Conservation (phyloP, 306 rosid species). For the Sophora flavescens region DNA sequence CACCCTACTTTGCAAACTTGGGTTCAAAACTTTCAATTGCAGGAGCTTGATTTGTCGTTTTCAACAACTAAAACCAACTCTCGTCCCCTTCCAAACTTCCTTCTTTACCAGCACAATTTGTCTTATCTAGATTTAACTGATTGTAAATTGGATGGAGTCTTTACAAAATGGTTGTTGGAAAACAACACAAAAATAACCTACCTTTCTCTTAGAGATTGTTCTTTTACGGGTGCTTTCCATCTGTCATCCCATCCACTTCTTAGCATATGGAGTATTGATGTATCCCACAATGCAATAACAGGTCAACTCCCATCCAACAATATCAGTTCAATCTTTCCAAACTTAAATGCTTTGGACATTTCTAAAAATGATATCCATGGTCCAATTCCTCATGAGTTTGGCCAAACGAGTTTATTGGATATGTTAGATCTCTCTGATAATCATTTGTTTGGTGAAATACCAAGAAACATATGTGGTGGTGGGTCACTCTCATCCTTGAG, state of each 20-base stretch:
- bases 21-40: slow-evolving; percentile 30
- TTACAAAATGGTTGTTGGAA: slow-evolving; percentile 37
- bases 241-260: too few relatives aligned
- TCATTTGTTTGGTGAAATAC: too few relatives aligned
- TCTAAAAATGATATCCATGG: too few relatives aligned
- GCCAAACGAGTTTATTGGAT: too few relatives aligned
- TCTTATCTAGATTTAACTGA: neutral
- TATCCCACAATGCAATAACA: neutral
- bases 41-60: slow-evolving; percentile 12
- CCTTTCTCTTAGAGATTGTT: too few relatives aligned
- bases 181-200: slow-evolving; percentile 16
- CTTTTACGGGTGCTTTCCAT: too few relatives aligned
- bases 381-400: too few relatives aligned
- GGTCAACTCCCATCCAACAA: neutral
- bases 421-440: too few relatives aligned
- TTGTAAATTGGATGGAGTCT: neutral
- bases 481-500: neutral
- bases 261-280: too few relatives aligned
- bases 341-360: too few relatives aligned
- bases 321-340: neutral
- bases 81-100: slow-evolving; percentile 15
- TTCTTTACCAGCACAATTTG: slow-evolving; percentile 29
- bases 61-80: neutral
- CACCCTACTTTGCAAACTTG: neutral
- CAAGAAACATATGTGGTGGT: too few relatives aligned